Evolutionary conservation across 83 land plant genomes (phyloP), one percentile per base, ranked within the genome.

Genomic region (Larix sibirica): DNA sequence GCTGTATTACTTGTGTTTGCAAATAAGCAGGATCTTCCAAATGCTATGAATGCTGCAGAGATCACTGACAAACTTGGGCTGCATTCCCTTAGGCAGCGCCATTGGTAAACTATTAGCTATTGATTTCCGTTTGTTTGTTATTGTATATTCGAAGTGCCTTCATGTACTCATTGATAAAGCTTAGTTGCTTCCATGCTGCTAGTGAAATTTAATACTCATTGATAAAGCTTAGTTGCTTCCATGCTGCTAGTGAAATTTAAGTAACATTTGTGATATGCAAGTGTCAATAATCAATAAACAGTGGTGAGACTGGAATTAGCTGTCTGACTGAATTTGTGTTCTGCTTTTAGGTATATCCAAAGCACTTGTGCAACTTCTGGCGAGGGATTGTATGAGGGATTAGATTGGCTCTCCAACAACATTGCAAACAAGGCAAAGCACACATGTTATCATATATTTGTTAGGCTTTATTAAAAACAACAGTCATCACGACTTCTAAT

Each of bases 1-100:
- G 89, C 89, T 16, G 89, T 87, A 28, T 42, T 90, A 74, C 89
- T 90, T 81, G 92, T 90, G 64, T 91, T 91, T 86, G 93, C 91
- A 65, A 91, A 91, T 85, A 91, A 91, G 80, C 93, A 91, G 65
- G 93, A 91, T 86, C 91, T 89, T 65, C 93, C 93, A 10, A 89
- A 91, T 86, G 93, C 93, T 66, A 91, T 91, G 93, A 91, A 89
- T 85, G 91, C 93, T 73, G 93, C 89, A 70, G 93, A 91, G 67
- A 91, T 91, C 12, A 91, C 91, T 83, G 81, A 80, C 69, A 60
- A 80, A 64, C 81, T 80, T 61, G 81, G 81, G n/a, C 24, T 80
- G 28, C 81, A 80, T 54, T 80, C 81, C 68, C 81, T 80, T 24
- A 62, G 81, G 18, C 81, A 80, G 70, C 68, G 81, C 24, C 81